These are phyloP conservation scores for Camptophora hylomeconis DNA, from an alignment of 2,329 filamentous ascomycete species.

Conservation along the genomic window DNA sequence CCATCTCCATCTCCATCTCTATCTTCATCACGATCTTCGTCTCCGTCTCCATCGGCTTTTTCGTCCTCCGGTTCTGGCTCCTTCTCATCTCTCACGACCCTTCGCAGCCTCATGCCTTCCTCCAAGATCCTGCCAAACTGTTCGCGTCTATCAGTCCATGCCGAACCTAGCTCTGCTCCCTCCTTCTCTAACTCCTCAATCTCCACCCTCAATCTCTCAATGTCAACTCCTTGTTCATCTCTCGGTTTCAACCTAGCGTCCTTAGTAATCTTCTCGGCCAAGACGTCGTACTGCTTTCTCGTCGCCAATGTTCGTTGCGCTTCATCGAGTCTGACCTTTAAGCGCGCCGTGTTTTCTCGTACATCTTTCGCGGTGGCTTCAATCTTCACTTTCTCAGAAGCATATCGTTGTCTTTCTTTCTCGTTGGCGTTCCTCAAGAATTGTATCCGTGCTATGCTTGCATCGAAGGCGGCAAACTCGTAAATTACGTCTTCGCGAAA, in stretches of 20 bases:
- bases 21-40: conserved; percentile 38
- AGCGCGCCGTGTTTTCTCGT: conserved; percentile 56
- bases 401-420: conserved; percentile 72
- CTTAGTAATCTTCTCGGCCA: conserved; percentile 74
- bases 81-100: conserved; percentile 86
- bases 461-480: conserved; percentile 73
- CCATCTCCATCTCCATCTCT: conserved; percentile 31
- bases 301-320: conserved; percentile 62
- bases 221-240: conserved; percentile 66
- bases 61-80: conserved; percentile 71
- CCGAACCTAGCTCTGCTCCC: conserved; percentile 65
- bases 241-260: conserved; percentile 68
- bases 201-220: conserved; percentile 75
- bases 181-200: conserved; percentile 78
- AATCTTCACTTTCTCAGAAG: conserved; percentile 66
- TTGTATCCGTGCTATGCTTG: conserved; percentile 70
- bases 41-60: conserved; percentile 55
- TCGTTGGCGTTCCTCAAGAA: conserved; percentile 74
- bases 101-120: conserved; percentile 73
- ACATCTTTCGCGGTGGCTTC: conserved; percentile 65
- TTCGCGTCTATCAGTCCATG: conserved; percentile 71
- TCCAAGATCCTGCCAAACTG: conserved; percentile 84
- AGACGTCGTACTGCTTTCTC: conserved; percentile 74
- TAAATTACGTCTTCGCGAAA: conserved; percentile 74
- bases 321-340: conserved; percentile 63